These are phyloP conservation scores for Xylaria castorea DNA, from an alignment of 495 filamentous ascomycete species.

Conservation along the genomic window DNA sequence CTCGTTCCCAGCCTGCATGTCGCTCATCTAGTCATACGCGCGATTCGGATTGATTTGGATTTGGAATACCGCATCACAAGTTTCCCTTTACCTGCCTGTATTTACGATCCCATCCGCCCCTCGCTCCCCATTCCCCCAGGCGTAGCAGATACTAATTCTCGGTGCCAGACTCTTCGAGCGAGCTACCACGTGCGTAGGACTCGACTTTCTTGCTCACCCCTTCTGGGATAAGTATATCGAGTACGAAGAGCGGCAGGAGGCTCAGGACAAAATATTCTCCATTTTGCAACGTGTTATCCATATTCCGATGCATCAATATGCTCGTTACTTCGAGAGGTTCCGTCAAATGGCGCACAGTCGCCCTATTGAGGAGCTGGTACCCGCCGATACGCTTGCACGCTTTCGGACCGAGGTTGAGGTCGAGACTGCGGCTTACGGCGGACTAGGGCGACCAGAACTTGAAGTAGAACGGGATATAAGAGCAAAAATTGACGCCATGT, in stretches of 20 bases:
- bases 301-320: slow-evolving; percentile 97
- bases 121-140: slow-evolving; percentile 43
- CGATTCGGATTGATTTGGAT: slow-evolving; percentile 56
- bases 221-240: slow-evolving; percentile 99
- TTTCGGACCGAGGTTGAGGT: slow-evolving; percentile 74
- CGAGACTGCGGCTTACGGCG: slow-evolving; percentile 54
- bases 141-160: slow-evolving; percentile 60
- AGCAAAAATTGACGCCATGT: slow-evolving; percentile 76
- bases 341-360: slow-evolving; percentile 76
- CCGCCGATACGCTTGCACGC: slow-evolving; percentile 69
- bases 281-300: slow-evolving; percentile 86
- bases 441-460: slow-evolving; percentile 62
- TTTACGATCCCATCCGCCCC: slow-evolving; percentile 59
- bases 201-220: slow-evolving; percentile 92
- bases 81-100: slow-evolving; percentile 62
- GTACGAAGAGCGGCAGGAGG: slow-evolving; percentile 89
- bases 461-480: slow-evolving; percentile 88
- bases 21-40: slow-evolving; percentile 49
- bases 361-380: slow-evolving; percentile 75
- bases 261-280: slow-evolving; percentile 83
- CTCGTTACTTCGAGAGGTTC: slow-evolving; percentile 92
- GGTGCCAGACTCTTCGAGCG: slow-evolving; percentile 85
- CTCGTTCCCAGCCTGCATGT: slow-evolving; percentile 54
- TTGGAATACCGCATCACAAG: slow-evolving; percentile 59
- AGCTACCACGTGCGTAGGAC: slow-evolving; percentile 80